Percentiles rank a stretch among this genome's conserved stretches.
These are phyloP conservation scores for Neonectria magnoliae DNA, from an alignment of 2,329 filamentous ascomycete species.

Conservation along the genomic window DNA sequence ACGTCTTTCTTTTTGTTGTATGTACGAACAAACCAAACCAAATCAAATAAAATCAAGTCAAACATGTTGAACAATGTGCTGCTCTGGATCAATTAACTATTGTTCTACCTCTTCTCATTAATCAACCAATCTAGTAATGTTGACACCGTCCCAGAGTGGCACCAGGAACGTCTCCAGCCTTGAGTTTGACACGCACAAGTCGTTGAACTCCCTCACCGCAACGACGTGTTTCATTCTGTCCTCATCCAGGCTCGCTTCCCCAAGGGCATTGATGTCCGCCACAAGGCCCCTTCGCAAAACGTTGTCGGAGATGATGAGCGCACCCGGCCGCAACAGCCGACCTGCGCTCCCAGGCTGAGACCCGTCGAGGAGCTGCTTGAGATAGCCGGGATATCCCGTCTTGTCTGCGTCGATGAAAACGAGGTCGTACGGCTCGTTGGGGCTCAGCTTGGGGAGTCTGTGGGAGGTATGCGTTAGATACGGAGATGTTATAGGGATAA, in stretches of 20 bases:
- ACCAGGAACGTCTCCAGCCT: slow-evolving; percentile 54
- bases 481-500: not conserved
- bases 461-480: slow-evolving; percentile 30
- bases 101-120: slow-evolving; percentile 27
- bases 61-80: not conserved
- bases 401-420: slow-evolving; percentile 67
- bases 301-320: slow-evolving; percentile 65
- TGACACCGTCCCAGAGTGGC: slow-evolving; percentile 56
- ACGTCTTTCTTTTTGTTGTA: not conserved
- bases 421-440: slow-evolving; percentile 57
- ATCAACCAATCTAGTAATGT: slow-evolving; percentile 52
- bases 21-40: not conserved
- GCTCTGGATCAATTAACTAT: not conserved
- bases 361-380: slow-evolving; percentile 55
- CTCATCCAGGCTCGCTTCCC: slow-evolving; percentile 32
- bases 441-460: slow-evolving; percentile 45
- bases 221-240: slow-evolving; percentile 34
- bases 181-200: slow-evolving; percentile 43
- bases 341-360: slow-evolving; percentile 50
- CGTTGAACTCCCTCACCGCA: slow-evolving; percentile 50
- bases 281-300: slow-evolving; percentile 60
- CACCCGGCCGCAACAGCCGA: slow-evolving; percentile 59
- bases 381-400: slow-evolving; percentile 60
- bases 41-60: not conserved
- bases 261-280: slow-evolving; percentile 48